These are phyloP conservation scores for Lyophyllum semitale DNA, from an alignment of 768 basidiomycete genomes.

Conservation along the genomic window DNA sequence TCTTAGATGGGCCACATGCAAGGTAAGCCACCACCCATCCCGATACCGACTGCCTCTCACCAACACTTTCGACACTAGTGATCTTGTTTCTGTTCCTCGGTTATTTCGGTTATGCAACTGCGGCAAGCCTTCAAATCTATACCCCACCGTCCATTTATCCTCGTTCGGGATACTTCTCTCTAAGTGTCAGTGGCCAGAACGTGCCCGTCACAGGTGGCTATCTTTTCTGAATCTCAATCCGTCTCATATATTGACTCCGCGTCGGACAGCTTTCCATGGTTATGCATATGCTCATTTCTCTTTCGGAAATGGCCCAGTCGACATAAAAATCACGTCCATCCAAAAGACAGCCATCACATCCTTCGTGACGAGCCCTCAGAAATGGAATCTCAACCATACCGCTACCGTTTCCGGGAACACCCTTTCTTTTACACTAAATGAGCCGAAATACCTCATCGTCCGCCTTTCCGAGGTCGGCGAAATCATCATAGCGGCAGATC, in stretches of 20 bases:
- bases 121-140: not conserved
- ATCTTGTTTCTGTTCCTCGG: not conserved
- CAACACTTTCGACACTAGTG: not conserved
- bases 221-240: not conserved
- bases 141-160: conserved; percentile 1
- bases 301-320: conserved; percentile 3
- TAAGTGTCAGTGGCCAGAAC: not conserved
- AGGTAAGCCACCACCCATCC: not conserved
- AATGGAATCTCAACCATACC: not conserved
- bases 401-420: conserved; percentile 7
- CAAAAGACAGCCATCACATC: not conserved
- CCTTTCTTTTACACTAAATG: not conserved
- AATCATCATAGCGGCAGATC: conserved; percentile 6
- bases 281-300: conserved; percentile 8
- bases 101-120: not conserved
- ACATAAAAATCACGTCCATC: conserved; percentile 5
- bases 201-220: not conserved
- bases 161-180: not conserved
- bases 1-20: not conserved
- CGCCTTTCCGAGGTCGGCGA: conserved; percentile 6
- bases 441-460: conserved; percentile 9
- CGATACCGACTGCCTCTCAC: not conserved
- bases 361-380: conserved; percentile 4
- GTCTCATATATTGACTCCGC: not conserved
- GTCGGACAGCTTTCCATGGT: conserved; percentile 1